Conservation (phyloP, 768 basidiomycete species). For the Trametes villosa region DNA sequence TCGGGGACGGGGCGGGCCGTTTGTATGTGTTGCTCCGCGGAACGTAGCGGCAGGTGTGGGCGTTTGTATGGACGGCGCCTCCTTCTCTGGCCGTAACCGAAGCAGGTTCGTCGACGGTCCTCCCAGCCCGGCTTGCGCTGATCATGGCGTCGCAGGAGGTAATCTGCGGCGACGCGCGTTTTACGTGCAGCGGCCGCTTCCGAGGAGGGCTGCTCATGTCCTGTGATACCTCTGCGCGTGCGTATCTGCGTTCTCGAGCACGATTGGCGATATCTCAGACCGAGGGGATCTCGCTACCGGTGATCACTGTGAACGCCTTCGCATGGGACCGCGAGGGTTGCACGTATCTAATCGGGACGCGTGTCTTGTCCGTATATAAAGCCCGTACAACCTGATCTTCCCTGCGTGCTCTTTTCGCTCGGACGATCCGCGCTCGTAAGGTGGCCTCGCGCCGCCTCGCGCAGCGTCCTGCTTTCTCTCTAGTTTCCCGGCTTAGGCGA, state of each 20-base stretch:
- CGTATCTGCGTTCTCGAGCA: neutral
- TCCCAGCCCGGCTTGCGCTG: slow-evolving; percentile 11
- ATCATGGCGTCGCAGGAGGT: slow-evolving; percentile 4
- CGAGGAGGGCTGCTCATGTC: too few relatives aligned
- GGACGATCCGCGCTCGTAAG: neutral
- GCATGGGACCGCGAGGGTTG: neutral
- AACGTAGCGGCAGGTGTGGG: neutral
- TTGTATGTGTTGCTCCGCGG: neutral
- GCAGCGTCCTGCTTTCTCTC: neutral
- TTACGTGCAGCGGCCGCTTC: neutral
- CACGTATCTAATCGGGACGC: neutral
- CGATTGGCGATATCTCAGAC: slow-evolving; percentile 5
- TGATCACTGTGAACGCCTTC: slow-evolving; percentile 15
- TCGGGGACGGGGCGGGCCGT: neutral
- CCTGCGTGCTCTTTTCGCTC: neutral
- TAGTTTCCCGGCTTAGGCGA: too few relatives aligned
- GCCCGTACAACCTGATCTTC: neutral
- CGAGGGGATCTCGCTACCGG: slow-evolving; percentile 18
- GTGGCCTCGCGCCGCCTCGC: too few relatives aligned
- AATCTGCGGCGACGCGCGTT: neutral
- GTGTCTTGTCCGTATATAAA: neutral
- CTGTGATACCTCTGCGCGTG: slow-evolving; percentile 2
- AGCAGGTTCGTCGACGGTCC: neutral
- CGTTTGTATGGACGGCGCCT: neutral
- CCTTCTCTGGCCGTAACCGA: neutral